Base-by-base conservation (phyloP, 306 rosid species). In the Trichosanthes truncata region DNA sequence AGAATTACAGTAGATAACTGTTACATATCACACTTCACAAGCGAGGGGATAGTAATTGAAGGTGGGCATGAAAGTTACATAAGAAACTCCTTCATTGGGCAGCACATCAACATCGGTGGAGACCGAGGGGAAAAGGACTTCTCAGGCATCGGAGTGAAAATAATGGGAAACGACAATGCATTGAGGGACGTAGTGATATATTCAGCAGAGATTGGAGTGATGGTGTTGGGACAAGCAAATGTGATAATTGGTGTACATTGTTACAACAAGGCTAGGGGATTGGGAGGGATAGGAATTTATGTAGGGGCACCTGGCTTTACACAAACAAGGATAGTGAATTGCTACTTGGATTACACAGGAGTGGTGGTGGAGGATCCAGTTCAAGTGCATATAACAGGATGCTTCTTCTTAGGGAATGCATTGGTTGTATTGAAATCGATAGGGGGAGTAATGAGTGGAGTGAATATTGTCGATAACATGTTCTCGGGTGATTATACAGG, bases 301-400 rank as follows among this genome's bases (percentile, higher is more conserved):
- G 41, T 86, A 0, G 55, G 63, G 80, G 63, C 81, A 23, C 86
- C 88, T 9, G 88, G 88, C 18, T 83, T 86, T 13, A 83, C 86
- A 65, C 83, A 86, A 43, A 86, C 85, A 29, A 74, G 89, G 74
- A 83, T 86, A 5, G 29, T 83, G 11, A 81, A 83, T 60, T 78
- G 77, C 41, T 86, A 86, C 35, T 83, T 83, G 40, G 89, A 86
- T 78, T 86, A 56, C 79, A 83, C 89, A 0, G 84, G 89, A 10
- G 69, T 86, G 6, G 86, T 86, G 55, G 84, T 82, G 1, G 89
- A 86, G 78, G 89, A 83, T 38, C 89, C 89, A 49, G 84, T 86
- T 26, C 86, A 86, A 6, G 81, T 83, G 59, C 86, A 83, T 65
- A 69, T 86, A 38, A 38, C 83, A 41, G 84, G 84, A 4, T 80